Evolutionary conservation across 2,329 filamentous ascomycete species (phyloP), one percentile per base, ranked within the genome.

Genomic region (Monilinia polystroma): DNA sequence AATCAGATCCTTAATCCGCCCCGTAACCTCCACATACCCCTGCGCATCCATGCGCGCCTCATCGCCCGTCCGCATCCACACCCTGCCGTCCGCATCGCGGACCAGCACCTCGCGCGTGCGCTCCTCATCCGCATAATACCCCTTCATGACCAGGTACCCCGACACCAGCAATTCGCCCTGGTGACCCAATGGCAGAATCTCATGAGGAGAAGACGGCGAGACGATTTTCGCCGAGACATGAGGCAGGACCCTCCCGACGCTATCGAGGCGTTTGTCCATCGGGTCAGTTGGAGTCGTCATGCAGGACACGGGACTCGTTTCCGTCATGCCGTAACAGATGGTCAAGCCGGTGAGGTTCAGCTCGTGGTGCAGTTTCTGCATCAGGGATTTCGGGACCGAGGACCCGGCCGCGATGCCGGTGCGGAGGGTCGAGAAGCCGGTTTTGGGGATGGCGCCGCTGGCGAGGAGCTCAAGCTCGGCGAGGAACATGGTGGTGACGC

Each of bases 401-500:
- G 86, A 90, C 0, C 95, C 95, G 0, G 94, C 92, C 14, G 90
- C 93, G 72, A 98, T 97, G 41, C 95, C 95, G n/a, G 94, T 98
- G 54, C 88, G 83, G 6, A 98, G 81, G 69, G 86, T 76, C 63
- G 87, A 78, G 74, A 90, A 90, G 0, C 87, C 87, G 26, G 51
- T 38, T 45, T 80, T 68, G 0, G 79, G 69, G 54, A 75, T 29
- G 2, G 72, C 75, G 20, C 82, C 81, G 32, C 81, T 78, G 41
- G 87, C 82, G 10, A 97, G 83, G 0, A 93, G 84, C 71, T 96
- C 92, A 5, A 98, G 84, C 74, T 96, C 88, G 35, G 93, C 89
- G n/a, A 89, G 85, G 73, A 97, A 94, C 95, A 98, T 99, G 64
- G 94, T 98, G 4, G 92, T 87, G 0, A 98, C 94, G 66, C 94